Conservation (phyloP, 176 grass and related monocot genomes). For the Lolium perenne region DNA sequence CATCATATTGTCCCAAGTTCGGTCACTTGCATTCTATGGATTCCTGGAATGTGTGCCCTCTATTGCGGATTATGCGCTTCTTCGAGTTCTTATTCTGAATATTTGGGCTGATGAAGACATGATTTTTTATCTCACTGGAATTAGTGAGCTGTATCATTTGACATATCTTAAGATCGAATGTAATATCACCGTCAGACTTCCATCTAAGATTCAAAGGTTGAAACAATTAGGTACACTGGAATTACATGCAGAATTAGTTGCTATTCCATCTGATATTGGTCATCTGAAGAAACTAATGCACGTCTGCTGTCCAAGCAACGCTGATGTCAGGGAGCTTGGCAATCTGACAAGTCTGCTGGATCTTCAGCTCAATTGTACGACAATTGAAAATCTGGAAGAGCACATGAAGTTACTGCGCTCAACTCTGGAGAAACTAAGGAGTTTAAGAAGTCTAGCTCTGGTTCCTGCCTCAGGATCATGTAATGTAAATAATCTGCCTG, state of each 20-base stretch:
- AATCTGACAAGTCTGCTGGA: no score
- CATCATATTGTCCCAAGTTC: neutral
- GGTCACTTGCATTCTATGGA: neutral
- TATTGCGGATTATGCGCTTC: neutral
- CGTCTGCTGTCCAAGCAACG: no score
- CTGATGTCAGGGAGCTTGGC: no score
- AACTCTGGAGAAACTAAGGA: no score
- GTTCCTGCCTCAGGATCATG: no score
- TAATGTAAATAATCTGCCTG: no score
- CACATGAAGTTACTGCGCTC: no score
- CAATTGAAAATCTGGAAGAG: no score
- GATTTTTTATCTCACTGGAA: neutral
- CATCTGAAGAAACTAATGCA: no score
- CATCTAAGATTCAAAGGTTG: neutral
- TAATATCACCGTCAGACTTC: conserved; percentile 11
- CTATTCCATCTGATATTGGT: neutral
- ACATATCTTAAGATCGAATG: conserved; percentile 20
- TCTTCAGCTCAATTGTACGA: no score
- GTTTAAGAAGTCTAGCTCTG: no score
- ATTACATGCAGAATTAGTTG: neutral
- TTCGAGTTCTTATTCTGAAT: neutral
- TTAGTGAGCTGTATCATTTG: neutral
- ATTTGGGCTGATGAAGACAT: neutral
- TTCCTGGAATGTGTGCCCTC: no score
- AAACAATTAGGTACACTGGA: neutral